Evolutionary conservation across 805 yeast species (phyloP), one percentile per base, ranked within the genome.

Genomic region (Candida methanosorbosa): DNA sequence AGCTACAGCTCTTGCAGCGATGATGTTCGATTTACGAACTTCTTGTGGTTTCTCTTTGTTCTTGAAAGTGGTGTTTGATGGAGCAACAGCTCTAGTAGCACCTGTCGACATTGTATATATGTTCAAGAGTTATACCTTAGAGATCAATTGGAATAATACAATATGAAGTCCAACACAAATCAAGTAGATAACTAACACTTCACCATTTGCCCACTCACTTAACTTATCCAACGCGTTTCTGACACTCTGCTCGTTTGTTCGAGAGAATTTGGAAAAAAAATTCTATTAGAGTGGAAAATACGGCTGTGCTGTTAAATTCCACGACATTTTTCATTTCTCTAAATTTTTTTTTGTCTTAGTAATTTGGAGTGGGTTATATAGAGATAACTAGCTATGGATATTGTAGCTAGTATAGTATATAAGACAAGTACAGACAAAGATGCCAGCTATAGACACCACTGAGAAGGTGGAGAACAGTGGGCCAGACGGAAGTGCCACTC

Each of bases 11-110:
- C 90, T 70, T 6, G 96, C 97, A 4, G 96, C 96, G 43, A 81
- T 68, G 45, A 88, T 86, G 56, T 87, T 87, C 35, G 88, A 75
- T 59, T 75, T 78, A 43, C 97, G 81, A 35, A 87, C 95, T 61
- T 88, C 97, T 56, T 81, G 88, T 18, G 97, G 97, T 70, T 88
- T 87, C 50, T 88, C 96, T 57, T 79, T 86, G 63, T 88, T 88
- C 52, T 78, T 83, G 68, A 92, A 92, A 30, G 92, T 82, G 35
- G 92, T 87, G 62, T 86, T 86, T 26, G 87, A 78, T 17, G 83
- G 78, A 16, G 50, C 40, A 9, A 42, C 46, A 11, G 44, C 44
- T 38, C 46, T 49, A 35, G 43, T 31, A 15, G 35, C 40, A 37
- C 57, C 42, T 9, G 39, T 39, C 30, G 46, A 38, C 49, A 40